Percentiles rank a stretch among this genome's conserved stretches.
phyloP scores from a whole-genome alignment of 257 asterid species.

The Echium plantagineum region DNA sequence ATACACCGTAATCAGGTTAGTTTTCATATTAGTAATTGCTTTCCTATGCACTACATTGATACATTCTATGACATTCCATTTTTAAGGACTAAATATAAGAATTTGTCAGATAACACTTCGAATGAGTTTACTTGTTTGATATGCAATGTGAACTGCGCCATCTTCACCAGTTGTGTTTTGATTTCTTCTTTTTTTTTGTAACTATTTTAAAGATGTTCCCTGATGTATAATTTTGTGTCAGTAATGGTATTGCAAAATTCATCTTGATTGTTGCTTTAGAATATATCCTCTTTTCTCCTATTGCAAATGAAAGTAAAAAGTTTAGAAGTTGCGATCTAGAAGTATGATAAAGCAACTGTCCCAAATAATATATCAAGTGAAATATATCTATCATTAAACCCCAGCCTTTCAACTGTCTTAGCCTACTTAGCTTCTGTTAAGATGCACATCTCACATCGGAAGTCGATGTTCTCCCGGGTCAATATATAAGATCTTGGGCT shows the following conservation, averaged over 20 bases:
- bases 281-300: background rate
- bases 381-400: background rate
- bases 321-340: background rate
- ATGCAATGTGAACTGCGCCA: background rate
- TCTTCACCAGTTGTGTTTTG: background rate
- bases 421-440: background rate
- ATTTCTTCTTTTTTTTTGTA: too few species aligned
- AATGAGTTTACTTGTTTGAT: background rate
- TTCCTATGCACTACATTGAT: background rate
- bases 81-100: background rate
- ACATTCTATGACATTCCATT: background rate
- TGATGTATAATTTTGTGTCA: too few species aligned
- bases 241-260: background rate
- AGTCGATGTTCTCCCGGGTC: too few species aligned
- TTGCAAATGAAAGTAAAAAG: background rate
- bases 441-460: too few species aligned
- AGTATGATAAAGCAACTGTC: background rate
- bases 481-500: too few species aligned
- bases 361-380: background rate
- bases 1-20: constrained; percentile 92
- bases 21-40: background rate
- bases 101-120: background rate
- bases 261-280: background rate
- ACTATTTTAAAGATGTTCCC: too few species aligned
- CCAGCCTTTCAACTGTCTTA: too few species aligned